Evolutionary conservation across 306 rosid genomes (phyloP).

Genomic region (Quercus mongolica): DNA sequence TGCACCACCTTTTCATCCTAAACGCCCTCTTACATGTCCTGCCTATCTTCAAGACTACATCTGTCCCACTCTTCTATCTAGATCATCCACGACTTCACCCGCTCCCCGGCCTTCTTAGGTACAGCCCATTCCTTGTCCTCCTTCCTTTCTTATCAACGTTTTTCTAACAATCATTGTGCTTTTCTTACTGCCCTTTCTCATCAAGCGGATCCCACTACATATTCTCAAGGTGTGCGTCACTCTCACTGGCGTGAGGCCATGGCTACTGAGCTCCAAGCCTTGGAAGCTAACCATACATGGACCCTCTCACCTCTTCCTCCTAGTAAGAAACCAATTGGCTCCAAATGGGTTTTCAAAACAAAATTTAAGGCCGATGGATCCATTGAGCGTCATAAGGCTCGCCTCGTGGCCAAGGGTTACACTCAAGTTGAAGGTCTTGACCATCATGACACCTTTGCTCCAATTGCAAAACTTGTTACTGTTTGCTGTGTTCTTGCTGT

Average conservation of each 20-base stretch:
- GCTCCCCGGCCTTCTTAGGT: background rate
- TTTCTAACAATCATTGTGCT: no score
- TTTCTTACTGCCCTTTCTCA: background rate
- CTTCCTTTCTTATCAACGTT: background rate
- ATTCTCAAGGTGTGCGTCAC: background rate
- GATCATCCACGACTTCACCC: background rate
- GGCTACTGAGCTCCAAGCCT: background rate
- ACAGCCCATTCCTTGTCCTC: background rate
- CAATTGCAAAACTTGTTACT: background rate
- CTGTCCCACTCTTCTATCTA: background rate
- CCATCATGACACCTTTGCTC: background rate
- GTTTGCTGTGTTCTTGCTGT: background rate
- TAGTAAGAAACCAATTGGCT: background rate
- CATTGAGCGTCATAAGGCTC: background rate
- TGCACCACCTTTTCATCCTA: background rate
- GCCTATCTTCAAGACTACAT: background rate
- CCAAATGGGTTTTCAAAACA: background rate
- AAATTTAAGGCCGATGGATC: background rate
- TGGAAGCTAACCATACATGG: background rate
- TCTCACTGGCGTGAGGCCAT: background rate
- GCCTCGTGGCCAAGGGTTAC: background rate
- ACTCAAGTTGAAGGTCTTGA: background rate
- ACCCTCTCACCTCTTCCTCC: background rate
- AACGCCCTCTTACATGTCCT: background rate
- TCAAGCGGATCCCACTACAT: background rate